Evolutionary conservation across 1,139 yeast genomes (phyloP), one percentile per base, ranked within the genome.

Genomic region (Geotrichum cucujoidarum): DNA sequence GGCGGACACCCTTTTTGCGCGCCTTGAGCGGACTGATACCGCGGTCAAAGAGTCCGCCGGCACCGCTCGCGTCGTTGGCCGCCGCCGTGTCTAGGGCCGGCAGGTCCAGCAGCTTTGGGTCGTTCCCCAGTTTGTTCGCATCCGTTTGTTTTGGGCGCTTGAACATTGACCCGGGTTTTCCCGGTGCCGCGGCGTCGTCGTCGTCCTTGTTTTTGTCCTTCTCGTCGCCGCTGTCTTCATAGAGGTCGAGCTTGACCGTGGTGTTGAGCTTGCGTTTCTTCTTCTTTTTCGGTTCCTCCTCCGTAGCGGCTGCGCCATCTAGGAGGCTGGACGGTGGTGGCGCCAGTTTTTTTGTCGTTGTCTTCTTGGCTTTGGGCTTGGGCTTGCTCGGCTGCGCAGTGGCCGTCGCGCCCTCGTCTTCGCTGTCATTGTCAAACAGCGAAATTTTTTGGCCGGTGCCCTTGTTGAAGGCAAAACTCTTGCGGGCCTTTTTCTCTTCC

Each of bases 211-310:
- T 45, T 11, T 39, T 41, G 17, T 33, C 11, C 2, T 32, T 22
- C 11, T 41, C 39, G 14, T 38, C 27, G 29, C 16, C 30, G 27
- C 21, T 21, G n/a, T 38, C 40, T 20, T 31, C 41, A 17, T 20
- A 43, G 2, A 43, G 36, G 20, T 32, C 37, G 11, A 61, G 59
- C 54, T 59, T 61, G 46, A 58, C 55, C 45, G 58, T 61, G 41
- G 56, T 56, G 24, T 58, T 55, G 24, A 59, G 56, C 53, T 59
- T 59, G 33, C 60, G 55, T 40, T 52, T 41, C 40, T 27, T 20
- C 30, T 33, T 41, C 27, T 21, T 29, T n/a, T 43, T 36, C 17
- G 37, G 37, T 11, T 37, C 32, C 11, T 29, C 35, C 24, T 16
- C 37, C 8, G n/a, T 36, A 11, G 30, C 11, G 11, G 17, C 18